Evolutionary conservation across 805 yeast species (phyloP), one percentile per base, ranked within the genome.

Genomic region (Maudiozyma barnettii): DNA sequence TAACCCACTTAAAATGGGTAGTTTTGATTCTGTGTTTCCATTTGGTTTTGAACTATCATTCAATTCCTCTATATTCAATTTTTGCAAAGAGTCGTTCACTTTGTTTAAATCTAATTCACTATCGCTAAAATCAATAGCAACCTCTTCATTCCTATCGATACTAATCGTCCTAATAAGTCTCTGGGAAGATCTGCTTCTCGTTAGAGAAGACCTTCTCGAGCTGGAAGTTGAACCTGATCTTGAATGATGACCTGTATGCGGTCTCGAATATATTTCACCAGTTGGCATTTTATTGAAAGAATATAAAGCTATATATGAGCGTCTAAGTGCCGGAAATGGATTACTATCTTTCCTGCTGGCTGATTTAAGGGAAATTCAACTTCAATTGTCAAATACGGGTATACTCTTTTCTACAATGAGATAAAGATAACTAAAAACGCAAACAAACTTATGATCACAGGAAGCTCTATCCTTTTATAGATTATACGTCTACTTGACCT

Each of bases 161-260:
- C 59, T 58, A 21, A 63, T 62, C 4, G 64, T 60, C 7, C 58
- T 53, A 18, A 62, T 54, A 14, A 60, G 49, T 39, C 66, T 55
- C 31, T 58, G 61, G 8, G 65, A 60, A 8, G 63, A 56, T 40
- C 55, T 54, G 23, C 51, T 51, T 8, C 63, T 48, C 4, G 64
- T 55, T 30, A 61, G 39, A 4, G 64, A 55, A 7, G 56, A 54
- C 45, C 56, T 55, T 38, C 60, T 70, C 2, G 49, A 44, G n/a
- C 38, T 29, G 14, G 47, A 18, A 14, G 22, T 40, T 16, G 43
- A 40, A 40, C 43, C 16, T 18, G 39, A 31, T 42, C 43, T 40
- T n/a, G 59, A 43, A 19, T 22, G 33, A 29, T n/a, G 23, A 13
- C 35, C 22, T 16, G 40, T 18, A 16, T 23, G 20, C 5, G 41